Conservation (phyloP, 176 grass and related monocot species). For the Oryza australiensis region DNA sequence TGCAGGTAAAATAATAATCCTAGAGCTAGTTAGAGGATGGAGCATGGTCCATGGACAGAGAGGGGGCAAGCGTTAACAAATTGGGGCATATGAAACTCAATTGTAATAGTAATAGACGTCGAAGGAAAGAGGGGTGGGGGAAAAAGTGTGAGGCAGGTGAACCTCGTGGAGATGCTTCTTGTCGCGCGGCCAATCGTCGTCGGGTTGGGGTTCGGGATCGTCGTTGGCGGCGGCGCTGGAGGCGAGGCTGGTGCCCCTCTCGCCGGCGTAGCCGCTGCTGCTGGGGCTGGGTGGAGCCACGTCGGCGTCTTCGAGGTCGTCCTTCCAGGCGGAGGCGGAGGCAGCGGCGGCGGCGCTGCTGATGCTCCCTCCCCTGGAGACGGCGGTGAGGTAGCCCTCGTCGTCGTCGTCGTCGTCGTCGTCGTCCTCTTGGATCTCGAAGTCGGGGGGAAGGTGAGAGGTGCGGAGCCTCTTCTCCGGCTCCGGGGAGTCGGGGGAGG, state of each 20-base stretch:
- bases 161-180: constrained; percentile 88
- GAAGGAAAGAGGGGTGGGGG: too few species aligned
- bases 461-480: constrained; percentile 22
- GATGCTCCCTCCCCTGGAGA: constrained; percentile 50
- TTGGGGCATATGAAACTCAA: too few species aligned
- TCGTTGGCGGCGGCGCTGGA: constrained; percentile 61
- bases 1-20: neutral
- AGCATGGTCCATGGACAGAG: too few species aligned
- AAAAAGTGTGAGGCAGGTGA: neutral
- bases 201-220: constrained; percentile 37
- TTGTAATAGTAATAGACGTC: too few species aligned
- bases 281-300: constrained; percentile 70
- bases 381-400: constrained; percentile 44
- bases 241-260: constrained; percentile 78
- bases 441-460: constrained; percentile 64
- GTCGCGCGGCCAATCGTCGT: constrained; percentile 53
- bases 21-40: too few species aligned
- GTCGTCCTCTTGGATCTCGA: constrained; percentile 48
- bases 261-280: constrained; percentile 87
- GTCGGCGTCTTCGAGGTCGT: constrained; percentile 33
- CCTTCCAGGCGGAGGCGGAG: constrained; percentile 31
- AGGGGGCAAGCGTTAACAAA: too few species aligned
- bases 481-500: neutral
- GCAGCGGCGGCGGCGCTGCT: neutral
- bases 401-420: constrained; percentile 38